Conservation (phyloP, 2,329 filamentous ascomycete species). For the Penicillium sp. region DNA sequence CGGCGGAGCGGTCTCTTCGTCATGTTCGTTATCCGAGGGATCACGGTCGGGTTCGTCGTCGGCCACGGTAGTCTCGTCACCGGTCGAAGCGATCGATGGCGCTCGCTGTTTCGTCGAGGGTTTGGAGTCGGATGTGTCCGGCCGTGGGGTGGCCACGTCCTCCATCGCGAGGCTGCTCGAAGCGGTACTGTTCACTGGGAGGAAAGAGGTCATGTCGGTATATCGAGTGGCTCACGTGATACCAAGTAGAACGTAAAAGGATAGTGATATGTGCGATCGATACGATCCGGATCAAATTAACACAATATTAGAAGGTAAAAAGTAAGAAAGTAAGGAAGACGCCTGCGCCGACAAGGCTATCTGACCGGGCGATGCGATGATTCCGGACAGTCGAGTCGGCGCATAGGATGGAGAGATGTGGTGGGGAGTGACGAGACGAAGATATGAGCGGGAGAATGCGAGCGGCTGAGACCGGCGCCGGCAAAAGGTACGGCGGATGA, state of each 20-base stretch:
- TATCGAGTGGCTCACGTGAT: too few relatives aligned
- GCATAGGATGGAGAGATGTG: constrained; percentile 11
- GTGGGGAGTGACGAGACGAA: constrained; percentile 10
- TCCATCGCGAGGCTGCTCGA: constrained; percentile 44
- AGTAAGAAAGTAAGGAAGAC: neutral
- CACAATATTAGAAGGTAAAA: neutral
- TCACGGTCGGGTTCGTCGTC: constrained; percentile 66
- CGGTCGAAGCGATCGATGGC: constrained; percentile 45
- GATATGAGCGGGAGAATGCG: constrained; percentile 8
- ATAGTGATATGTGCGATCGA: neutral
- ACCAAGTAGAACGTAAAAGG: too few relatives aligned
- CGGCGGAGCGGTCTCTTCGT: constrained; percentile 54
- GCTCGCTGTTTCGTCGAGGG: constrained; percentile 22
- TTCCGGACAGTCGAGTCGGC: constrained; percentile 6
- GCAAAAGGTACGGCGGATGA: neutral
- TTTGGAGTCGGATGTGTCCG: constrained; percentile 31
- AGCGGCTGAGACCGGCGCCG: constrained; percentile 8
- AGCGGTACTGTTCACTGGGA: constrained; percentile 56
- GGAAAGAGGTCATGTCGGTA: constrained; percentile 54
- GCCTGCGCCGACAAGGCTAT: neutral
- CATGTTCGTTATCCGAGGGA: constrained; percentile 60
- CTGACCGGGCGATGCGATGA: neutral
- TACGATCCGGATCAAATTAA: neutral
- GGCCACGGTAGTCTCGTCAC: constrained; percentile 69
- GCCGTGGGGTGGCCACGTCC: constrained; percentile 55